Conservation (phyloP, 257 asterid genomes). For the Solanum habrochaites region DNA sequence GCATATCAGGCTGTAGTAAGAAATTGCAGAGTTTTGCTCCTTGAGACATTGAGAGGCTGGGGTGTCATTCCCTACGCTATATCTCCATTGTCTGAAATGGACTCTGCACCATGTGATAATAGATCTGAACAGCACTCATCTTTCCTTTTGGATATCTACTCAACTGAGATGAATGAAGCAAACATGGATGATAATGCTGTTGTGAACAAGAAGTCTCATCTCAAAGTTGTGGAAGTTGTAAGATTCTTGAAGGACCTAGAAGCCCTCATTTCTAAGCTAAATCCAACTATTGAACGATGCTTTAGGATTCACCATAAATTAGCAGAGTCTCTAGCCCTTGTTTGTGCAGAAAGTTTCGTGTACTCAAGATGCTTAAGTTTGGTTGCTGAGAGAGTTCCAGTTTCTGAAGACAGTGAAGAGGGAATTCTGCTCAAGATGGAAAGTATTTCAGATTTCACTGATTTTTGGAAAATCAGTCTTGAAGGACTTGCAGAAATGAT, state of each 20-base stretch:
- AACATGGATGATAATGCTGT: conserved; percentile 17
- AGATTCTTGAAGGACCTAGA: conserved; percentile 37
- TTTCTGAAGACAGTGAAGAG: conserved; percentile 23
- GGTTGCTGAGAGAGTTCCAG: conserved; percentile 21
- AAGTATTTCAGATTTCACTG: conserved; percentile 17
- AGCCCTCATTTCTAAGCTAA: conserved; percentile 47
- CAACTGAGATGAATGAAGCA: conserved; percentile 24
- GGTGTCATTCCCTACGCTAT: conserved; percentile 55
- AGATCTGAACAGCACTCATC: conserved; percentile 27
- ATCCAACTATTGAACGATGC: conserved; percentile 57
- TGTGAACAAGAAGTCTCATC: conserved; percentile 22
- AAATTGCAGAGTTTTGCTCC: conserved; percentile 47
- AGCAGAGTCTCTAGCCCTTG: conserved; percentile 43
- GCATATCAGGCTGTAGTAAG: conserved; percentile 79
- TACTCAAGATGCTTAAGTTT: conserved; percentile 48
- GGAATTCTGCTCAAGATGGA: conserved; percentile 10
- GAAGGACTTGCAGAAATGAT: conserved; percentile 50
- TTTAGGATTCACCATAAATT: conserved; percentile 65
- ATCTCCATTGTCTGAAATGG: conserved; percentile 29
- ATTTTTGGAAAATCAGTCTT: conserved; percentile 49
- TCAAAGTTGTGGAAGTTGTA: conserved; percentile 40
- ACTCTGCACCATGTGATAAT: conserved; percentile 22
- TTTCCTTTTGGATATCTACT: conserved; percentile 54
- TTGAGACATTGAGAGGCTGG: conserved; percentile 36
- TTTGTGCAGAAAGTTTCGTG: conserved; percentile 73